Percentiles rank a stretch among this genome's conserved stretches.
Evolutionary conservation across 306 rosid genomes (phyloP).

Genomic region (Rubus idaeus): DNA sequence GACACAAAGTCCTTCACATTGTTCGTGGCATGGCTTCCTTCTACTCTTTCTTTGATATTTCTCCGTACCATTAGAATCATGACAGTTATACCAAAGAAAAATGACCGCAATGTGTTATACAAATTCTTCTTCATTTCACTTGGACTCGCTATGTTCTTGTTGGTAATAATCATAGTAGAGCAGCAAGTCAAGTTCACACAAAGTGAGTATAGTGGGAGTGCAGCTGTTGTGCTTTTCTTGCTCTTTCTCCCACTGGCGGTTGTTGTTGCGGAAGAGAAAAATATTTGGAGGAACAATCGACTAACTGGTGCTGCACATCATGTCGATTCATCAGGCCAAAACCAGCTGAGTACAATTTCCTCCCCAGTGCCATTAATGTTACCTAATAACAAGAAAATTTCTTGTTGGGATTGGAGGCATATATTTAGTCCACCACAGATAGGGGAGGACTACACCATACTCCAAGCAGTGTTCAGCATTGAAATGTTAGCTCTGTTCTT

Average conservation of each 20-base stretch:
- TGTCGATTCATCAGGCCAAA: background rate
- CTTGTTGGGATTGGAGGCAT: constrained; percentile 18
- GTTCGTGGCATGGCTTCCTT: constrained; percentile 30
- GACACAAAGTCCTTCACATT: constrained; percentile 27
- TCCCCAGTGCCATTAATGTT: background rate
- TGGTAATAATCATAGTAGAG: constrained; percentile 22
- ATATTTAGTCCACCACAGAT: constrained; percentile 4
- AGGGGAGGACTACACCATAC: constrained; percentile 24
- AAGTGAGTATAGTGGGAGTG: constrained; percentile 22
- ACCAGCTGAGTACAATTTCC: background rate
- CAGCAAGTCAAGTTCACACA: constrained; percentile 10
- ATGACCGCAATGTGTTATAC: constrained; percentile 15
- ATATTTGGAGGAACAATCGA: constrained; percentile 8
- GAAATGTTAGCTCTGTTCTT: constrained; percentile 26
- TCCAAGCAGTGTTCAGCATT: constrained; percentile 22
- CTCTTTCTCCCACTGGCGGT: constrained; percentile 24
- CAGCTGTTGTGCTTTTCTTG: constrained; percentile 20
- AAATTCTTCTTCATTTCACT: constrained; percentile 23
- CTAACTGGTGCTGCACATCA: background rate
- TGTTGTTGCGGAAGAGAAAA: constrained; percentile 17
- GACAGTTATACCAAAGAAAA: background rate
- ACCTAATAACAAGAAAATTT: background rate
- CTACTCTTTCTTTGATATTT: constrained; percentile 11
- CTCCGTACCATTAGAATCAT: constrained; percentile 20
- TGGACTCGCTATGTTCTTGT: constrained; percentile 21